Base-by-base conservation (phyloP, 306 rosid species). In the Prunus fruticosa region DNA sequence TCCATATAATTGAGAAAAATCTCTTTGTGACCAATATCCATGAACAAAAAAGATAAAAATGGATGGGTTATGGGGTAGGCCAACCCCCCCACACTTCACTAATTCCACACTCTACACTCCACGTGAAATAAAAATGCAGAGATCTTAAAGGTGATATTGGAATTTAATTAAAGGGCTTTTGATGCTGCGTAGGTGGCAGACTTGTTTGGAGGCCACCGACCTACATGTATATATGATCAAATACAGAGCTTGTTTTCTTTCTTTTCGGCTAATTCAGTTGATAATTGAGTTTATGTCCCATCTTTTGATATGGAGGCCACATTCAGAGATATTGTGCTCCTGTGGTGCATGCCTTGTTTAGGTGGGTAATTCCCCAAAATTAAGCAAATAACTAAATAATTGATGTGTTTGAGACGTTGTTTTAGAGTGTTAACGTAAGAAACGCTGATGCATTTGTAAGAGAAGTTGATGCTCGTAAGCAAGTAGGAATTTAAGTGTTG, bases 171-270 rank as follows among this genome's bases (percentile, higher is more conserved):
- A 34, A 47, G 66, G 71, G 54, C 2, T 23, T 43, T 27, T 0
- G 50, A 14, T 79, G 86, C 67, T 79, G 6, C 19, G 57, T 2
- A 28, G 86, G 72, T 76, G 71, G 81, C 83, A 15, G 47, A 32
- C 64, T 75, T 47, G 10, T 22, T 25, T 53, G 76, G 81, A 70
- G n/a, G 75, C 81, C 87, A 75, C 83, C 47, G 4, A 79, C 80
- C 19, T 2, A 38, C 45, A n/a, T 62, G 23, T 62, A 6, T 71
- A 25, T 15, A 3, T 70, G 63, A 5, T 38, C 43, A 38, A 38
- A 38, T 38, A 38, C 9, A 38, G 8, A 38, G 30, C 71, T 11
- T 27, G 52, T 49, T 46, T 45, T 27, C 19, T 65, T 61, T n/a
- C 19, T 69, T 13, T 69, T 64, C 3, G 28, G 61, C 67, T 63